Base-by-base conservation (phyloP, 2,329 filamentous ascomycete species). In the Cladosporium colombiae region DNA sequence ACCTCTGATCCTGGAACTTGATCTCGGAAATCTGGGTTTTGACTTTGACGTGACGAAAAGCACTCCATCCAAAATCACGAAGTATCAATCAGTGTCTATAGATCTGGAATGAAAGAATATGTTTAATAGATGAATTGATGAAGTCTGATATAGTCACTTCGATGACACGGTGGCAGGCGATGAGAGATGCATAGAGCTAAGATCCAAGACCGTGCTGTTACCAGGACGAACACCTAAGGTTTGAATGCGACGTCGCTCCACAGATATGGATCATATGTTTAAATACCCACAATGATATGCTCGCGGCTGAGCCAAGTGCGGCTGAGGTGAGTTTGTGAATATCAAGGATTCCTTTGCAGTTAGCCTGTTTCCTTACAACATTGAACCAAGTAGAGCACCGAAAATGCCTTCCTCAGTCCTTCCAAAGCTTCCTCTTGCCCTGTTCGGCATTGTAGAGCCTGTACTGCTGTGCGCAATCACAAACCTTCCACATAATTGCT, bases 401-500 rank as follows among this genome's bases (percentile, higher is more conserved):
- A 25, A 31, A 35, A 68, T 67, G 67, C n/a, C 59, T 11, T 31
- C 21, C 29, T 69, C 66, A 33, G 64, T 53, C 56, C 59, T 70
- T 11, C 67, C 67, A 25, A 57, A 56, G 23, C 64, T 64, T 53
- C 68, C 68, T 7, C 50, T 67, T 33, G 58, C 67, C 14, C 37
- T 70, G 25, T 69, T 70, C 67, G 67, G 68, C 40, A 18, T 70
- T n/a, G 52, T 70, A 7, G 68, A 70, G 37, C 68, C 68, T 3
- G 35, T 65, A 13, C 59, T 65, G 5, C 64, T 70, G 68, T 68
- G 62, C 14, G 50, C 50, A 53, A 53, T 29, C 18, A 29, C 50
- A 53, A 6, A 11, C 5, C 14, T 27, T 29, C 11, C 50, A 29
- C 25, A 27, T n/a, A 16, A 7, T 53, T n/a, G 29, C 50, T 31